Base-by-base conservation (phyloP, 768 basidiomycete genomes). In the Amanita phalloides region DNA sequence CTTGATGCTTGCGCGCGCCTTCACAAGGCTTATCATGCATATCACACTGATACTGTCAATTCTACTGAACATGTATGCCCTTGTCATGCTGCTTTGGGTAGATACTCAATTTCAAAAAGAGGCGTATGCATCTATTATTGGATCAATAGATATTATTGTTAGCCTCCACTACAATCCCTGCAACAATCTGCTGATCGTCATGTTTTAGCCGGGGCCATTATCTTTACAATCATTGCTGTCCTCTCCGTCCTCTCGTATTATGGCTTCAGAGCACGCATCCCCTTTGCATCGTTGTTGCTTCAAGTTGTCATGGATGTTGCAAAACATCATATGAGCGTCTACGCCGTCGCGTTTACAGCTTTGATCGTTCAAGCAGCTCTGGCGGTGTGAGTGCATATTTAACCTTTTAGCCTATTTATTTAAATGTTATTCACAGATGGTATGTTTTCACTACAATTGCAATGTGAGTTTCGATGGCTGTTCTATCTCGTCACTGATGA, bases 261-360 rank as follows among this genome's bases (percentile, higher is more conserved):
- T 57, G 87, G 81, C 17, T 83, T 78, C 60, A 72, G 73, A 51
- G 75, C 74, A 7, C 82, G 88, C 28, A 91, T 93, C 48, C 89
- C 88, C 0, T 70, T 93, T 2, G 86, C 88, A 1, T 78, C 85
- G 6, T 65, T 91, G 6, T 75, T 90, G 2, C 74, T 92, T 3
- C 87, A 90, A 64, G 81, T 87, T 23, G 84, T 86, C 6, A 87
- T 91, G 74, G 89, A 91, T 57, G 76, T 91, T 20, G 78, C 86
- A 38, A 90, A 90, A 59, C 86, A 90, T 60, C 87, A 91, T 62
- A 78, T 74, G 51, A 81, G 79, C 48, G 88, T 92, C 20, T 91
- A 86, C 60, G 70, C 78, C n/a, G 86, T 90, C 10, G 84, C 82
- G 1, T 79, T 91, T 57, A 58, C 72, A 38, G 80, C 86, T 3